Percentiles rank a stretch among this genome's conserved stretches.
Evolutionary conservation across 192 early-diverging fungal species (phyloP).

Genomic region (Rhizoclosmatium globosum): DNA sequence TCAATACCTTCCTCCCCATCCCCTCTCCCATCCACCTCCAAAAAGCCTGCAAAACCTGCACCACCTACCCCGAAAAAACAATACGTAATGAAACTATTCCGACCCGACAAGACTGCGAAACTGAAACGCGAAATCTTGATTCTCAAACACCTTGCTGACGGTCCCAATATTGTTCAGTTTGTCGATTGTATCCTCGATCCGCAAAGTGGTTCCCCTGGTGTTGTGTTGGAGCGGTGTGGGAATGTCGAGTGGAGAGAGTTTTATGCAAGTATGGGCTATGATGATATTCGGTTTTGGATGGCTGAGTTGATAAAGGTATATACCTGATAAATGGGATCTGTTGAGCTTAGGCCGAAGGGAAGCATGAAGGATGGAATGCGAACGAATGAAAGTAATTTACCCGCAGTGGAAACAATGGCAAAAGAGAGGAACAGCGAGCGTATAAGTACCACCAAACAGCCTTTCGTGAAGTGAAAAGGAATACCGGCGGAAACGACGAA

Average conservation of each 20-base stretch:
- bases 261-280: slow-evolving; percentile 41
- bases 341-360: slow-evolving; percentile 26
- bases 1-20: neutral
- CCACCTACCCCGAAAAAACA: neutral
- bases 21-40: neutral
- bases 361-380: too few relatives aligned
- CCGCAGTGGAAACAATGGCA: too few relatives aligned
- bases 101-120: slow-evolving; percentile 39
- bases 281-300: slow-evolving; percentile 42
- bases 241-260: slow-evolving; percentile 49
- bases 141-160: slow-evolving; percentile 46
- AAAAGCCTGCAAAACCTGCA: neutral
- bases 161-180: slow-evolving; percentile 51
- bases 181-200: slow-evolving; percentile 22
- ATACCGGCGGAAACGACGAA: too few relatives aligned
- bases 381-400: too few relatives aligned
- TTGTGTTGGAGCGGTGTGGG: slow-evolving; percentile 37
- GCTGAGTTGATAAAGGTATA: slow-evolving; percentile 45
- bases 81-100: slow-evolving; percentile 48
- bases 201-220: slow-evolving; percentile 34
- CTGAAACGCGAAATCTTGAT: slow-evolving; percentile 53
- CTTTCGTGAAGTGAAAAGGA: too few relatives aligned
- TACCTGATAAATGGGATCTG: too few relatives aligned
- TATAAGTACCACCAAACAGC: too few relatives aligned
- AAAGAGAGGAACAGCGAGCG: too few relatives aligned